These are phyloP conservation scores for Leonotis leonurus DNA, from an alignment of 257 asterid genomes.

Conservation along the genomic window DNA sequence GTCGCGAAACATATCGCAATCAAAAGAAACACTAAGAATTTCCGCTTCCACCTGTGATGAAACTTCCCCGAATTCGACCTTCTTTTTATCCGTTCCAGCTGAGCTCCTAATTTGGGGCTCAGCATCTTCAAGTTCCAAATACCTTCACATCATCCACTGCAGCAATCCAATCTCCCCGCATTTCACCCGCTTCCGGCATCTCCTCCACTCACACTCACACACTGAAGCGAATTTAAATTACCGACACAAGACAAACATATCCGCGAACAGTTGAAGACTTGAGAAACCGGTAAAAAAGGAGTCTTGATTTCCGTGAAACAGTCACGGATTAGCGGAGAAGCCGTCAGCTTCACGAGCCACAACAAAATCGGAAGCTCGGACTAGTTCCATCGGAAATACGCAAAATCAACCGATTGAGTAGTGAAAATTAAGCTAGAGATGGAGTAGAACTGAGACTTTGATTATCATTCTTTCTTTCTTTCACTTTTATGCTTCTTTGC, in stretches of 20 bases:
- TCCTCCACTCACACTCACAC: constrained; percentile 6
- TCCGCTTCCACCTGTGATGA: constrained; percentile 64
- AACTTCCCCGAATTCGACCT: constrained; percentile 50
- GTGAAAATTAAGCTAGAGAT: constrained; percentile 3
- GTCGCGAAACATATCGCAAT: constrained; percentile 48
- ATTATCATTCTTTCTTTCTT: no score
- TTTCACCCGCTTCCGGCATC: neutral
- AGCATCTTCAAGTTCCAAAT: neutral
- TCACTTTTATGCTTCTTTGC: constrained; percentile 29
- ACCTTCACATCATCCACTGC: constrained; percentile 6
- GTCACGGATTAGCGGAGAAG: constrained; percentile 18
- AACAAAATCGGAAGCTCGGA: constrained; percentile 9
- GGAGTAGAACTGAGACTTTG: neutral
- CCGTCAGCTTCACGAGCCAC: constrained; percentile 22
- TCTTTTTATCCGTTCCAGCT: constrained; percentile 32
- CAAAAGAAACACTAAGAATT: constrained; percentile 40
- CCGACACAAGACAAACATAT: constrained; percentile 16
- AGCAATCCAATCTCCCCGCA: constrained; percentile 3
- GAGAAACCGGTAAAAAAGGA: neutral
- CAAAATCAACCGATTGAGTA: constrained; percentile 1
- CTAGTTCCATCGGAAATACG: constrained; percentile 13
- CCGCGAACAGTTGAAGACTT: neutral
- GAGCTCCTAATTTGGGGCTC: constrained; percentile 20
- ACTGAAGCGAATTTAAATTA: neutral
- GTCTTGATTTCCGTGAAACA: constrained; percentile 19